Evolutionary conservation across 78 protist genomes (phyloP).

Genomic region (Tieghemostelium lacteum): DNA sequence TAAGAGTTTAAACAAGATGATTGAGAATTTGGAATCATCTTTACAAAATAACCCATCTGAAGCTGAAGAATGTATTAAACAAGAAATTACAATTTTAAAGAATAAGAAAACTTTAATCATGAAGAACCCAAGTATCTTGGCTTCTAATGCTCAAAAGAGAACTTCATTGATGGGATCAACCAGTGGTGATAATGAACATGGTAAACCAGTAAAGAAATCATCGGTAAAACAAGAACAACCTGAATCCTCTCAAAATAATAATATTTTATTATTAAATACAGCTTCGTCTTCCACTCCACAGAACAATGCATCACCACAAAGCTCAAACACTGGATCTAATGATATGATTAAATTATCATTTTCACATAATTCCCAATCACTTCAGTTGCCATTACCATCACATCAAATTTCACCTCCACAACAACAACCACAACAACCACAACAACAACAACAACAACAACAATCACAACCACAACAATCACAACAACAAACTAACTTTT

Average conservation of each 20-base stretch:
- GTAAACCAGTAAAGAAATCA: constrained; percentile 3
- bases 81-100: constrained; percentile 61
- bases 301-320: neutral
- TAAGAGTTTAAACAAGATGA: constrained; percentile 72
- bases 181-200: neutral
- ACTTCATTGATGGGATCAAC: neutral
- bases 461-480: neutral
- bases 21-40: constrained; percentile 63
- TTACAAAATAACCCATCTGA: constrained; percentile 56
- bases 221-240: neutral
- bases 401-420: neutral
- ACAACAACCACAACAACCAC: neutral
- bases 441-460: neutral
- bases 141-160: constrained; percentile 61
- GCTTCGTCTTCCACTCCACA: neutral
- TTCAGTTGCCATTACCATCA: neutral
- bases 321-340: neutral
- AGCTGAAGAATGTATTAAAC: constrained; percentile 75
- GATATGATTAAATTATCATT: neutral
- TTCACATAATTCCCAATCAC: too few species aligned
- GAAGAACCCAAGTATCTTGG: constrained; percentile 72
- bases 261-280: neutral
- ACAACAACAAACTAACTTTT: constrained; percentile 18
- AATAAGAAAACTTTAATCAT: constrained; percentile 62
- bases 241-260: neutral